Conservation (phyloP, 768 basidiomycete genomes). For the Termitomyces titanicus region DNA sequence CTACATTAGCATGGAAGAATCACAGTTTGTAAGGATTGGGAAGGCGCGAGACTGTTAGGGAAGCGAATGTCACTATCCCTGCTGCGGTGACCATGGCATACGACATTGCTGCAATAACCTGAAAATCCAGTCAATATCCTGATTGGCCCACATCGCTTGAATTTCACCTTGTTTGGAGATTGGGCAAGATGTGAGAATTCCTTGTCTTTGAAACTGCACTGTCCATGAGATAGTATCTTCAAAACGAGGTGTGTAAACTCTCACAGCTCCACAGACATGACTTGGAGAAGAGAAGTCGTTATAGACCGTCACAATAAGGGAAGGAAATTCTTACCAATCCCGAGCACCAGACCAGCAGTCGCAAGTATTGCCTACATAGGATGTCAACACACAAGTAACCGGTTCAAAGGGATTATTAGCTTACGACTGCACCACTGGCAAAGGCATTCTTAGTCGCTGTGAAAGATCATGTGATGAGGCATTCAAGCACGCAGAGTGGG, state of each 20-base stretch:
- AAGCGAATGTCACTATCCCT: slow-evolving; percentile 3
- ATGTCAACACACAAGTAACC: not conserved
- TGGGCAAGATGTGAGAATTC: slow-evolving; percentile 7
- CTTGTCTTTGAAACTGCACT: slow-evolving; percentile 6
- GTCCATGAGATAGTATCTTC: not conserved
- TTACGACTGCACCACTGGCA: slow-evolving; percentile 7
- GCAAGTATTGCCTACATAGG: slow-evolving; percentile 7
- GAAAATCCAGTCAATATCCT: not conserved
- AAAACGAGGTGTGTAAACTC: not conserved
- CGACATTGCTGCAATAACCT: slow-evolving; percentile 7
- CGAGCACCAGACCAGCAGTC: slow-evolving; percentile 10
- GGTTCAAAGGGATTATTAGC: not conserved
- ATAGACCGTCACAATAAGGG: not conserved
- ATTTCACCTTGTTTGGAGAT: slow-evolving; percentile 7
- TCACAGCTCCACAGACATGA: not conserved
- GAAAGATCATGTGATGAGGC: not conserved
- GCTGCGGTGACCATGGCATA: slow-evolving; percentile 9
- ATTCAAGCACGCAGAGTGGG: not conserved
- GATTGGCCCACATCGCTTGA: not conserved
- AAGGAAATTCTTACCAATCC: slow-evolving; percentile 8
- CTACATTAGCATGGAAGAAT: not conserved
- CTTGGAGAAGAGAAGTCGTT: slow-evolving; percentile 3
- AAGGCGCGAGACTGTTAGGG: slow-evolving; percentile 1
- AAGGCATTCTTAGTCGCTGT: slow-evolving; percentile 11
- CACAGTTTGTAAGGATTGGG: slow-evolving; percentile 12